Conservation (phyloP, 805 yeast species). For the Saccharomycopsis sp. region DNA sequence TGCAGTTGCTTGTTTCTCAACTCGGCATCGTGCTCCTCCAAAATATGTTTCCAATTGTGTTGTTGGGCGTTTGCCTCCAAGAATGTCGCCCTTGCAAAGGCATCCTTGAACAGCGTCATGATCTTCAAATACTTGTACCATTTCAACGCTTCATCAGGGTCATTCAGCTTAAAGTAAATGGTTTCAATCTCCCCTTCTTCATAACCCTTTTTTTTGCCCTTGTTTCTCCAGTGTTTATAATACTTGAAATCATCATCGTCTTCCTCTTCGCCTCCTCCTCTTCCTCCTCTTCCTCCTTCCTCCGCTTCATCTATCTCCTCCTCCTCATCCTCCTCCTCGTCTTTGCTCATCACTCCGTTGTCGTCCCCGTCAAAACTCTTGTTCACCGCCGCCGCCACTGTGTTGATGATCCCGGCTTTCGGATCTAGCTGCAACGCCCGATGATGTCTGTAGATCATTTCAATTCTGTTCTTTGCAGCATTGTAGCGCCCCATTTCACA, state of each 20-base stretch:
- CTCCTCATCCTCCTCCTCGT: too few species aligned
- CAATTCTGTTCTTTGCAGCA: conserved; percentile 5
- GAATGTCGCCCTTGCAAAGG: background rate
- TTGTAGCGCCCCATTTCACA: conserved; percentile 13
- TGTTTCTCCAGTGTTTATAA: conserved; percentile 1
- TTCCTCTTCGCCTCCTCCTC: too few species aligned
- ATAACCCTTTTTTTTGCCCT: background rate
- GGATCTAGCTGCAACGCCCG: too few species aligned
- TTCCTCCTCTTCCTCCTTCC: too few species aligned
- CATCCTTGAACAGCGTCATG: background rate
- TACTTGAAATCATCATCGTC: too few species aligned
- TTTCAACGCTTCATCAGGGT: conserved; percentile 10
- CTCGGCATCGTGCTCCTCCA: too few species aligned
- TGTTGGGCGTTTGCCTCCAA: conserved; percentile 1
- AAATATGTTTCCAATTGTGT: background rate
- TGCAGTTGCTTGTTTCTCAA: too few species aligned
- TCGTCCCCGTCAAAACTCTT: too few species aligned
- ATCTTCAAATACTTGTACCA: conserved; percentile 19
- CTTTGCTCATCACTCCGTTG: too few species aligned
- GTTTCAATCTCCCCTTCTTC: background rate
- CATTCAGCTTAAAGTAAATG: conserved; percentile 11
- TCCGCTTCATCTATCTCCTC: too few species aligned
- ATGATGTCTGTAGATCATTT: conserved; percentile 3
- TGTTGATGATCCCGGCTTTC: too few species aligned
- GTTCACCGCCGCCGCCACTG: too few species aligned